These are phyloP conservation scores for Cucumis melo DNA, from an alignment of 306 rosid genomes.

Conservation along the genomic window DNA sequence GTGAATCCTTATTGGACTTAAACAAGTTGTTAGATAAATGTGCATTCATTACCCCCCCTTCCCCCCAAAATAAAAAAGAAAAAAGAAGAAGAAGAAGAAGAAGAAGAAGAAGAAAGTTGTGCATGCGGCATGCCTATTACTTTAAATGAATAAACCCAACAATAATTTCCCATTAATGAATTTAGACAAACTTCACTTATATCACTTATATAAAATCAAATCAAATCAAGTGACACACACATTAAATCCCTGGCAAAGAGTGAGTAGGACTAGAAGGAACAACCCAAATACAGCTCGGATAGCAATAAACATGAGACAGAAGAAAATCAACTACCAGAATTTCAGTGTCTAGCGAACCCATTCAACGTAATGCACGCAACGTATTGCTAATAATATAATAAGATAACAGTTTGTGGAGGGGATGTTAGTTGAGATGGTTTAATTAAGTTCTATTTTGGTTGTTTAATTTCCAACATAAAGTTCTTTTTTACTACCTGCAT, in stretches of 20 bases:
- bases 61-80: too few species aligned
- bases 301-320: background rate
- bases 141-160: background rate
- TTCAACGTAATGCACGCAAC: background rate
- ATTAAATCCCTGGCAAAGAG: background rate
- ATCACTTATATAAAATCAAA: background rate
- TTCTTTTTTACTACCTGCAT: too few species aligned
- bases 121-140: conserved; percentile 2
- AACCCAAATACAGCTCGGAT: conserved; percentile 2
- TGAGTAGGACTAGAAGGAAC: background rate
- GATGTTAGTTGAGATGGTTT: background rate
- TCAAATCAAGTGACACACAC: background rate
- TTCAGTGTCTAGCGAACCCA: background rate
- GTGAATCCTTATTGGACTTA: background rate
- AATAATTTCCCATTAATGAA: background rate
- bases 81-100: too few species aligned
- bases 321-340: background rate
- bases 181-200: background rate
- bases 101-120: background rate
- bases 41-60: background rate
- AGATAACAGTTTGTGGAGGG: background rate
- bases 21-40: background rate
- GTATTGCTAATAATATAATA: background rate
- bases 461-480: too few species aligned
- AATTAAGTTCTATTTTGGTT: background rate